Evolutionary conservation across 306 rosid genomes (phyloP).

Genomic region (Glycine tomentella): DNA sequence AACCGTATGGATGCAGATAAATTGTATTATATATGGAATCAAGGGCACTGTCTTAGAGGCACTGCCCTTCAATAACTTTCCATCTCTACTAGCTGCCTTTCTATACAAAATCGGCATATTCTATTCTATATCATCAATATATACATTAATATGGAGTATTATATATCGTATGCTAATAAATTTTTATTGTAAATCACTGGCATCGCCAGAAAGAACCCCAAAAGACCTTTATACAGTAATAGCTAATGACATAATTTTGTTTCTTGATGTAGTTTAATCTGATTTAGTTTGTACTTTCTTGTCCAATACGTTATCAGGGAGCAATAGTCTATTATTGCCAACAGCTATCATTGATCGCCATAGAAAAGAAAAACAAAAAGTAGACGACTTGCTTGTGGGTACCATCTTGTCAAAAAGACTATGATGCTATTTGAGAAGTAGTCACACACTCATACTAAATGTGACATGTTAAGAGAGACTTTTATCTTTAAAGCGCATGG

Average conservation of each 20-base stretch:
- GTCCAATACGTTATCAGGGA: not conserved
- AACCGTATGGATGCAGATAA: not conserved
- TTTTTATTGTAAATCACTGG: constrained; percentile 23
- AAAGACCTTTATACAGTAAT: not conserved
- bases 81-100: no score
- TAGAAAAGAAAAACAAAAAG: no score
- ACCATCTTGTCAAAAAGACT: no score
- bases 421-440: no score
- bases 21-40: constrained; percentile 34
- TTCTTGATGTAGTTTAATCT: not conserved
- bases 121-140: not conserved
- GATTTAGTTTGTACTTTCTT: not conserved
- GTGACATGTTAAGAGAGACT: no score
- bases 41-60: no score
- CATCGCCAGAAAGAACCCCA: no score
- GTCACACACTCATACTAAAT: no score
- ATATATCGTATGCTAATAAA: not conserved
- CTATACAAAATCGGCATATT: constrained; percentile 4
- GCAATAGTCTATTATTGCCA: not conserved
- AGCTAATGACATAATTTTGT: not conserved
- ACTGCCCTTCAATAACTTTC: no score
- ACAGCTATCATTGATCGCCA: not conserved
- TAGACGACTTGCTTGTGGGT: no score
- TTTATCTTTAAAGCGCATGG: no score
- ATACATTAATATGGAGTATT: constrained; percentile 1